Evolutionary conservation across 805 yeast species (phyloP), one percentile per base, ranked within the genome.

Genomic region (Barnettozyma botsteinii): DNA sequence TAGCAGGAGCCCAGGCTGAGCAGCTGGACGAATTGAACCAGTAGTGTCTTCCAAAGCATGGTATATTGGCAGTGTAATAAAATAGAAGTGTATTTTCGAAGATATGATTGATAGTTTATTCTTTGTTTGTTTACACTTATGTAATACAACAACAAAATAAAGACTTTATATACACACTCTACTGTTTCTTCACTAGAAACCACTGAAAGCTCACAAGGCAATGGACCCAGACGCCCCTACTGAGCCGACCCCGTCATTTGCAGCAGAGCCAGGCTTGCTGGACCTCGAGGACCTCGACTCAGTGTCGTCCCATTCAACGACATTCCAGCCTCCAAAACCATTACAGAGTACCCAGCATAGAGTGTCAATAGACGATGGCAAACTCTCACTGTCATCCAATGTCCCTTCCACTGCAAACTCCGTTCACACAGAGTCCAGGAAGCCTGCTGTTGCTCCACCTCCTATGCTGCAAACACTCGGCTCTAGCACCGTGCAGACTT

Each of bases 401-500:
- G n/a, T 32, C 12, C 31, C 33, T 13, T 36, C 42, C 14, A 38
- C 35, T n/a, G 33, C 45, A 5, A 34, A 26, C 26, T 41, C 50
- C 3, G 25, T 31, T 2, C 33, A 31, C 8, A 27, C 37, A 12
- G 33, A 31, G 4, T 17, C 15, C 15, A 22, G 22, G 8, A 28
- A 33, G 18, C 18, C 37, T 8, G 17, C 42, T 12, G 20, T 30
- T 11, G 40, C 32, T 2, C 29, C 33, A 5, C 21, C 31, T 10
- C 19, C 25, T 26, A 17, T 21, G 22, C 7, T 26, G n/a, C 26
- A n/a, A n/a, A 18, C 17, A 8, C 2, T 7, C 14, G 13, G 28
- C 4, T 18, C 36, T 15, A 51, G 43, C 30, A 37, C 51, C 1
- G 51, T 55, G 7, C 49, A 43, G 11, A 47, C 54, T 2, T 47